Evolutionary conservation across 2,329 filamentous ascomycete genomes (phyloP), one percentile per base, ranked within the genome.

Genomic region (Massarina eburnea): DNA sequence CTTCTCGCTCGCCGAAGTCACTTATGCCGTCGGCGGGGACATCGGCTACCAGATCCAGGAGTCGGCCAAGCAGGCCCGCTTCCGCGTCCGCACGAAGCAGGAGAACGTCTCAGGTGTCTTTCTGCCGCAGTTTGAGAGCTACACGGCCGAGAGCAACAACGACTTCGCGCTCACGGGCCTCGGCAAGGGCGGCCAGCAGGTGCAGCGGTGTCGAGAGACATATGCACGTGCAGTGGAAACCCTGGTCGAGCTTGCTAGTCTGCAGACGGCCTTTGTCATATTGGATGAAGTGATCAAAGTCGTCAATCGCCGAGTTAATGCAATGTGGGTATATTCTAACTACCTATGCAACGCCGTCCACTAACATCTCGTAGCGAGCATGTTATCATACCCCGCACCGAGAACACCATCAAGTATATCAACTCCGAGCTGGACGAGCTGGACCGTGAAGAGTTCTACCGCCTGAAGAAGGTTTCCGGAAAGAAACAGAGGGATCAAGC

Each of bases 371-470:
- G 15, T 57, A 88, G 83, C 64, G 89, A 94, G 72, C 88, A 95
- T 71, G 89, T 99, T 60, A 97, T 99, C 59, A 99, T 99, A 62
- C 94, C 94, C 10, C 82, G 94, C 57, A 99, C 94, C 12, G 94
- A 99, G 71, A 99, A 97, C 66, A 99, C 94, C n/a, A 99, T 99
- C 77, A 96, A 96, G 75, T 99, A 97, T 67, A 97, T 97, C 80
- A 97, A 97, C 75, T 96, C 92, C 1, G 94, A 99, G 71, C 82
- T 99, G 14, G 94, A 99, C 67, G 94, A 99, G 74, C 79, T 99
- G 40, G 95, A 97, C 73, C 84, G 94, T 77, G 94, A 97, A 71
- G 94, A 99, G 70, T 99, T 99, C 71, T 99, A 96, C 74, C 81
- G 94, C 56, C 74, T 99, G 67, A 99, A 99, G 76, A 99, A 99